phyloP scores from a whole-genome alignment of 2,329 filamentous ascomycete species.

The Calonectria fujianensis region DNA sequence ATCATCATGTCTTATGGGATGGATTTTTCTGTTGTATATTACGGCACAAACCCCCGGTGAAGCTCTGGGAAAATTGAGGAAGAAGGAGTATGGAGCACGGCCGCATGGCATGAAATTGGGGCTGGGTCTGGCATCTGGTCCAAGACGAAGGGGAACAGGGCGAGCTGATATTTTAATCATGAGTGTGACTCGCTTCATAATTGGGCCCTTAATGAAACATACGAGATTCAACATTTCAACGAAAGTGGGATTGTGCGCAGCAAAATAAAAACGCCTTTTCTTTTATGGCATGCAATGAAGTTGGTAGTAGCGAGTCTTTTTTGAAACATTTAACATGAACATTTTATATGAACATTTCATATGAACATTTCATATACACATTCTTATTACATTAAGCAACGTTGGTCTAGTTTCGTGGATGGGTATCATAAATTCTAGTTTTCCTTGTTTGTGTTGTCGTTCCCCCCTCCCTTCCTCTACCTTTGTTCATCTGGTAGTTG shows the following conservation, averaged over 20 bases:
- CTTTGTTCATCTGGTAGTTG: neutral
- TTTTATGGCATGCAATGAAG: neutral
- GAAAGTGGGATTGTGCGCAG: neutral
- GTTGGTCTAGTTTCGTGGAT: neutral
- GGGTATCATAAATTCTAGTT: slow-evolving; percentile 12
- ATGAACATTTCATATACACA: neutral
- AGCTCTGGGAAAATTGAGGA: slow-evolving; percentile 43
- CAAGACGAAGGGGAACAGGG: slow-evolving; percentile 2
- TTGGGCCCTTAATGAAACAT: slow-evolving; percentile 22
- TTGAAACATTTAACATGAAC: neutral
- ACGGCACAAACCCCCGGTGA: slow-evolving; percentile 26
- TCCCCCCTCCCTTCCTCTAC: too few species aligned
- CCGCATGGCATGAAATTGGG: slow-evolving; percentile 44
- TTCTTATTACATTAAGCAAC: slow-evolving; percentile 6
- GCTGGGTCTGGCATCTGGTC: slow-evolving; percentile 50
- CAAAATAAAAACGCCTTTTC: neutral
- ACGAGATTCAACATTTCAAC: slow-evolving; percentile 24
- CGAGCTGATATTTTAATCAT: slow-evolving; percentile 27
- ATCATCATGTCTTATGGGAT: slow-evolving; percentile 43
- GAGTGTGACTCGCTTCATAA: slow-evolving; percentile 4
- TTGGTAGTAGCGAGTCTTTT: neutral
- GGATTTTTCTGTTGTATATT: slow-evolving; percentile 47
- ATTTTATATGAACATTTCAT: too few species aligned
- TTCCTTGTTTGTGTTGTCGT: neutral
- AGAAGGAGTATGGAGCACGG: slow-evolving; percentile 49